Evolutionary conservation across 257 asterid species (phyloP).

Genomic region (Solanum bukasovii): DNA sequence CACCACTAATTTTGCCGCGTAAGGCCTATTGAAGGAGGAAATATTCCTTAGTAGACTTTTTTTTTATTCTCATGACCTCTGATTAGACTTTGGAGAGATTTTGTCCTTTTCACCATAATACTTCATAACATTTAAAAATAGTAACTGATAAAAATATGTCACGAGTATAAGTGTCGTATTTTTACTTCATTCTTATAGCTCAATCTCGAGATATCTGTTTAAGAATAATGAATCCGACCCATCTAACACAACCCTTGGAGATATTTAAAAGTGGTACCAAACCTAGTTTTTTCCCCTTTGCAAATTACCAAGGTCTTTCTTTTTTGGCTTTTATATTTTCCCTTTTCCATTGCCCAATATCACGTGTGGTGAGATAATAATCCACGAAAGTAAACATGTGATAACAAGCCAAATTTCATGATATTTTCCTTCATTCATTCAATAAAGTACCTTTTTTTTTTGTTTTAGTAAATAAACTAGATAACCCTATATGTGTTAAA

Average conservation of each 20-base stretch:
- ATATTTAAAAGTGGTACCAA: not conserved
- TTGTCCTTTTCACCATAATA: not conserved
- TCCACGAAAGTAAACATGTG: not conserved
- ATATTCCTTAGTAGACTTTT: not conserved
- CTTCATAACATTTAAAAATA: not conserved
- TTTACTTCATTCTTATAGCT: not conserved
- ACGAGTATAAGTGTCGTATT: not conserved
- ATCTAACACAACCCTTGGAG: not conserved
- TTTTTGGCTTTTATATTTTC: not conserved
- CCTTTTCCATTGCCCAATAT: not conserved
- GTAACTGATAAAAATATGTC: not conserved
- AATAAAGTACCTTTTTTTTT: not conserved
- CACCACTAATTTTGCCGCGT: too few species aligned
- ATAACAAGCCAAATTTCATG: not conserved
- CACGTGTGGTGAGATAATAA: constrained; percentile 1
- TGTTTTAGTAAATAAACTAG: not conserved
- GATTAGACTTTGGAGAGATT: not conserved
- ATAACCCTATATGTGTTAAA: not conserved
- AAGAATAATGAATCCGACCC: not conserved
- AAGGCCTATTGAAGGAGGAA: too few species aligned
- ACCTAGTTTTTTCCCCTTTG: too few species aligned
- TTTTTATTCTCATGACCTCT: not conserved
- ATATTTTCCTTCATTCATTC: not conserved
- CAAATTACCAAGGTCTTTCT: not conserved
- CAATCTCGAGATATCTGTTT: not conserved